Conservation (phyloP, 805 yeast species). For the Wickerhamiella lipophila region DNA sequence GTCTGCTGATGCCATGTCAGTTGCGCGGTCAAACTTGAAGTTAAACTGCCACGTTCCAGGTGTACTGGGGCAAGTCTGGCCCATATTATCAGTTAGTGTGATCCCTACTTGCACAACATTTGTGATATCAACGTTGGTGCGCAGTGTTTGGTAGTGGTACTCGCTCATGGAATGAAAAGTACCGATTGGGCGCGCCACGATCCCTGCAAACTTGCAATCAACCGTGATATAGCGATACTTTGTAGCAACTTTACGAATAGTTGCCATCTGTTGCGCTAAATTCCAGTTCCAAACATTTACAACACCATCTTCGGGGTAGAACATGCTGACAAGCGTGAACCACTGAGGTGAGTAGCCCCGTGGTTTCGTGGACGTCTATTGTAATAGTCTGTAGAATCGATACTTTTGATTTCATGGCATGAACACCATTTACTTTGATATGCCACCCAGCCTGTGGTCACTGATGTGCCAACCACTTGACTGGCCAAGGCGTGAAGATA, state of each 20-base stretch:
- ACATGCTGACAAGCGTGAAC: slow-evolving; percentile 3
- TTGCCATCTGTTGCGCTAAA: slow-evolving; percentile 31
- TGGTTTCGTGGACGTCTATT: not conserved
- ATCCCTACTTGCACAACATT: slow-evolving; percentile 79
- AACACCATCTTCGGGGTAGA: slow-evolving; percentile 16
- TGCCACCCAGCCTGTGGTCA: too few species aligned
- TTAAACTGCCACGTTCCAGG: slow-evolving; percentile 94
- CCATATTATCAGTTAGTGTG: slow-evolving; percentile 55
- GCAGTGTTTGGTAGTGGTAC: slow-evolving; percentile 89
- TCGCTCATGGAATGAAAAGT: slow-evolving; percentile 78
- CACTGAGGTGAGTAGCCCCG: not conserved
- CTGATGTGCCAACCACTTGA: too few species aligned
- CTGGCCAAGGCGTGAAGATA: too few species aligned
- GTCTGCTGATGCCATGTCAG: slow-evolving; percentile 78
- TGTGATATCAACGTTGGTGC: slow-evolving; percentile 79
- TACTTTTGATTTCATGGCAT: too few species aligned
- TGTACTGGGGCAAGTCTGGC: slow-evolving; percentile 52
- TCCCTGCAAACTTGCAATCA: slow-evolving; percentile 92
- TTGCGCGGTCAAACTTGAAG: slow-evolving; percentile 60
- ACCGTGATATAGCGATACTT: slow-evolving; percentile 35
- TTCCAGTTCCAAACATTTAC: slow-evolving; percentile 34
- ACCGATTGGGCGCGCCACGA: slow-evolving; percentile 92
- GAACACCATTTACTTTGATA: too few species aligned
- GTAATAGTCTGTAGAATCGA: too few species aligned
- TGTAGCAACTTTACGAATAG: slow-evolving; percentile 29